Base-by-base conservation (phyloP, 495 filamentous ascomycete genomes). In the Penicilliopsis zonata region DNA sequence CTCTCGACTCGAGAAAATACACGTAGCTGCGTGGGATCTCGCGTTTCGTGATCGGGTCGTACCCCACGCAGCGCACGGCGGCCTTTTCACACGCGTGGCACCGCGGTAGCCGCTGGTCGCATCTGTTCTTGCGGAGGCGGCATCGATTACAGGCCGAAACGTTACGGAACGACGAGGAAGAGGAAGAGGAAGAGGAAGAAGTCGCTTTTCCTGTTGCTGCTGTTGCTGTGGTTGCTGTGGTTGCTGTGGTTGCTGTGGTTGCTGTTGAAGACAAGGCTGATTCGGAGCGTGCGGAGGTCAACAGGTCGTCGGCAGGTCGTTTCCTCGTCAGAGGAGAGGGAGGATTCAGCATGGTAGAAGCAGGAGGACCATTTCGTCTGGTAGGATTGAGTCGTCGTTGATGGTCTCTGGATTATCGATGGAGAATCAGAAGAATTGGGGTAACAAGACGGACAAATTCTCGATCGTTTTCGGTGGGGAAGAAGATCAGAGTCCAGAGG, bases 91-190 rank as follows among this genome's bases (percentile, higher is more conserved):
- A 96, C 36, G 80, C 78, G 28, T 82, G 74, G 55, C 88, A 96
- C 31, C 80, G 80, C 15, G 88, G 88, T 29, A 96, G 69, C 28
- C 77, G 75, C 63, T 94, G 87, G 50, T 96, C 88, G 49, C 88
- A 96, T 17, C 86, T 73, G 46, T 96, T 94, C 60, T 96, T 96
- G 42, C 88, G 74, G 41, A 88, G 59, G 9, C 88, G 75, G 50
- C 88, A 96, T 13, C 88, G 75, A 58, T 94, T 92, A 53, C 88
- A 96, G 29, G 88, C 88, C 41, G 81, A 88, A 38, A 96, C 88
- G 52, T 94, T 94, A 43, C 87, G 79, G 55, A 95, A 94, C 10
- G 76, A 69, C 5, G 76, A 76, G 26, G 61, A 63, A 26, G 53
- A 44, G 3, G 59, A 9, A 6, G 18, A 20, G 30, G 9, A 7